phyloP scores from a whole-genome alignment of 2,329 filamentous ascomycete species.

The Truncatella angustata region DNA sequence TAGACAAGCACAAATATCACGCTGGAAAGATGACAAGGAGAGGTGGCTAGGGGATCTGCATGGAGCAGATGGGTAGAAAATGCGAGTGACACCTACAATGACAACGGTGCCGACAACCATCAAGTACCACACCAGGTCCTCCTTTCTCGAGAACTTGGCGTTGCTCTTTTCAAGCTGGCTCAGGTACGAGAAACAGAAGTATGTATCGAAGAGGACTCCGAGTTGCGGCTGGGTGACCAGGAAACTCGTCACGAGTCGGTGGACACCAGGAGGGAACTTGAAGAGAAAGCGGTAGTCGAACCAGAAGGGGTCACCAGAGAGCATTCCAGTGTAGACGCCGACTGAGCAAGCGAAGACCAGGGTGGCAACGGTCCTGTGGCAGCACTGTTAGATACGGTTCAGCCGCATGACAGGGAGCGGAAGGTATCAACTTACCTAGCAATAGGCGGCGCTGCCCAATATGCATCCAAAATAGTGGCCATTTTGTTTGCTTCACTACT shows the following conservation, averaged over 20 bases:
- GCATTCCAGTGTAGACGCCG: conserved; percentile 55
- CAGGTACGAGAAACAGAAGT: conserved; percentile 77
- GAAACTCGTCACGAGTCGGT: conserved; percentile 43
- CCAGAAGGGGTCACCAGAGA: conserved; percentile 50
- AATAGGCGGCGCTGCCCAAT: conserved; percentile 40
- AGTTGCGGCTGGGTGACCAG: conserved; percentile 38
- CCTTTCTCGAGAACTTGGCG: conserved; percentile 69
- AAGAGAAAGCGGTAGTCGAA: conserved; percentile 55
- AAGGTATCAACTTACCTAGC: conserved; percentile 33
- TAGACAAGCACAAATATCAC: conserved; percentile 11
- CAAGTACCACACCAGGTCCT: conserved; percentile 79
- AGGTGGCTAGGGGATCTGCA: background rate
- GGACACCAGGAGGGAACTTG: conserved; percentile 48
- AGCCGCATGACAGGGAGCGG: background rate
- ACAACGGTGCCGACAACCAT: conserved; percentile 70
- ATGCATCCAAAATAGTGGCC: conserved; percentile 39
- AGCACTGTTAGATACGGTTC: background rate
- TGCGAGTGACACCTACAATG: conserved; percentile 63
- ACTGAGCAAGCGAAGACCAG: conserved; percentile 62
- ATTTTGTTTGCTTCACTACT: conserved; percentile 23
- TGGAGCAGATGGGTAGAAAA: conserved; percentile 15
- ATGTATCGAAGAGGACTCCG: conserved; percentile 68
- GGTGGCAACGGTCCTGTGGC: conserved; percentile 63
- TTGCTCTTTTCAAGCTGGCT: conserved; percentile 71
- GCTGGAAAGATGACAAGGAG: conserved; percentile 12